Conservation (phyloP, 73 alveolate species). For the Durusdinium trenchii region DNA sequence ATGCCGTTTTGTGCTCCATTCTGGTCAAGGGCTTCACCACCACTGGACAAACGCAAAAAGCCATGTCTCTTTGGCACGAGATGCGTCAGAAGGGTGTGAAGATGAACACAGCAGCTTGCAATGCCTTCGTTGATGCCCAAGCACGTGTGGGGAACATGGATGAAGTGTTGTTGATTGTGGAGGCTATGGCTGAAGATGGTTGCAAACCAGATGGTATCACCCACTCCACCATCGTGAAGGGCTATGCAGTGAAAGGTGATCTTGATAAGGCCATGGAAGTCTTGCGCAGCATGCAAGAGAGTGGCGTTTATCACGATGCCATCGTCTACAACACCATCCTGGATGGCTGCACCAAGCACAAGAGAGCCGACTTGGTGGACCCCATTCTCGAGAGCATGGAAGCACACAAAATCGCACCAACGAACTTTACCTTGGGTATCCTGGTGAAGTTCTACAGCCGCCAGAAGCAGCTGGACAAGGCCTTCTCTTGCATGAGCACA, state of each 20-base stretch:
- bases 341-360: constrained; percentile 92
- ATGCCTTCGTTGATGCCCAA: constrained; percentile 89
- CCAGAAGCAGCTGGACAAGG: constrained; percentile 88
- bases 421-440: constrained; percentile 89
- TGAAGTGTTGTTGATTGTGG: constrained; percentile 65
- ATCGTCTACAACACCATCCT: constrained; percentile 91
- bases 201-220: constrained; percentile 94
- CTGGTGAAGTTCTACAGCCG: constrained; percentile 95
- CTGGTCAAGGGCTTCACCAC: constrained; percentile 86
- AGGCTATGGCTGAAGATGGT: constrained; percentile 71
- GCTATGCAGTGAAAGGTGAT: constrained; percentile 77
- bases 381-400: constrained; percentile 80
- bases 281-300: constrained; percentile 88
- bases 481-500: constrained; percentile 53
- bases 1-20: constrained; percentile 82
- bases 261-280: constrained; percentile 93
- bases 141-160: constrained; percentile 93
- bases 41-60: constrained; percentile 80
- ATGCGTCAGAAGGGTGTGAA: constrained; percentile 84
- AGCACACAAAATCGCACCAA: constrained; percentile 49
- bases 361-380: constrained; percentile 67
- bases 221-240: constrained; percentile 94
- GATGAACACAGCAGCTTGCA: constrained; percentile 95
- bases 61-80: constrained; percentile 85
- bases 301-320: constrained; percentile 81